phyloP scores from a whole-genome alignment of 495 filamentous ascomycete species.

The Tirmania nivea region DNA sequence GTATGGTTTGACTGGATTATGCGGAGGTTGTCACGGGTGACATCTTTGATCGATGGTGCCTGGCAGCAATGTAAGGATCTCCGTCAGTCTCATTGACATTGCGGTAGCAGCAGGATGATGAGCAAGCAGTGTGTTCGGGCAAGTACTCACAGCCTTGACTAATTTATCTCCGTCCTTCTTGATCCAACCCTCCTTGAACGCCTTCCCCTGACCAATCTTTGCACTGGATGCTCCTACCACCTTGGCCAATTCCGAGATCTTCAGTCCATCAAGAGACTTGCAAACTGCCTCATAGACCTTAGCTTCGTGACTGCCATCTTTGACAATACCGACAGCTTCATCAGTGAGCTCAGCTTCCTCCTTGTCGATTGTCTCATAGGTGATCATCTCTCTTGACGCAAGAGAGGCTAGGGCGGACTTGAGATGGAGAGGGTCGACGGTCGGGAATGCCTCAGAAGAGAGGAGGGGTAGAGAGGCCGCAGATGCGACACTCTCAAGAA shows the following conservation, averaged over 20 bases:
- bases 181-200: slow-evolving; percentile 93
- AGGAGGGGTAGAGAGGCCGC: slow-evolving; percentile 37
- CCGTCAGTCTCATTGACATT: not conserved
- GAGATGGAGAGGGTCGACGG: slow-evolving; percentile 42
- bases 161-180: slow-evolving; percentile 52
- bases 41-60: slow-evolving; percentile 51
- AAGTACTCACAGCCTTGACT: slow-evolving; percentile 19
- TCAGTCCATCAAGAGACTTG: slow-evolving; percentile 53
- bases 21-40: slow-evolving; percentile 49
- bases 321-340: slow-evolving; percentile 56
- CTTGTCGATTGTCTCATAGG: slow-evolving; percentile 57
- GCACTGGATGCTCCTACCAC: slow-evolving; percentile 58
- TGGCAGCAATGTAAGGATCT: slow-evolving; percentile 7
- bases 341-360: slow-evolving; percentile 58
- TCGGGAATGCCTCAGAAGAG: slow-evolving; percentile 57
- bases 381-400: slow-evolving; percentile 60
- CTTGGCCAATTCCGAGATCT: slow-evolving; percentile 52
- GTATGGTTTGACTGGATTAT: slow-evolving; percentile 45
- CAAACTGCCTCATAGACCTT: slow-evolving; percentile 77
- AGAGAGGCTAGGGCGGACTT: slow-evolving; percentile 79
- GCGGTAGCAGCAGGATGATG: not conserved
- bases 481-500: slow-evolving; percentile 45
- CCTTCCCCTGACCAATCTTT: slow-evolving; percentile 84
- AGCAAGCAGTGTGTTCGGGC: not conserved
- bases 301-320: slow-evolving; percentile 80